Conservation (phyloP, 2,329 filamentous ascomycete genomes). For the Arthrobotrys conoides region DNA sequence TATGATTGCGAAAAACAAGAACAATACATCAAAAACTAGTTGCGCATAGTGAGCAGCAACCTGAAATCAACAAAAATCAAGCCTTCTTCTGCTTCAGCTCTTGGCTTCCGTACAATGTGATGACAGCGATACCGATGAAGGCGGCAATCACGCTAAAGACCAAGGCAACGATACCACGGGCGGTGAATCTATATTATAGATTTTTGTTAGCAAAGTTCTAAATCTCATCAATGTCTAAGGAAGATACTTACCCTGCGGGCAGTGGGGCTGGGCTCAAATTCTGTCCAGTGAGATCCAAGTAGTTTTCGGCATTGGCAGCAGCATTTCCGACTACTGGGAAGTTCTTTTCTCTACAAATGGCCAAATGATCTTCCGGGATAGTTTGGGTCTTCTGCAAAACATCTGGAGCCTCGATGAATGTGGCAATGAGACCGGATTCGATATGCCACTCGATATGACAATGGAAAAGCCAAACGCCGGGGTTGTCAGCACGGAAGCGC, state of each 20-base stretch:
- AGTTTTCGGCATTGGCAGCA: constrained; percentile 77
- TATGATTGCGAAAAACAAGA: constrained; percentile 14
- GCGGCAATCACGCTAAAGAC: constrained; percentile 80
- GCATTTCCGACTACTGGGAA: constrained; percentile 78
- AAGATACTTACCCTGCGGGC: constrained; percentile 73
- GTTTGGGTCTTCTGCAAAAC: constrained; percentile 74
- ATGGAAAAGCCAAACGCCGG: constrained; percentile 72
- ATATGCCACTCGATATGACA: constrained; percentile 84
- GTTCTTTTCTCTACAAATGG: constrained; percentile 69
- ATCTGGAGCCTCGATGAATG: constrained; percentile 75
- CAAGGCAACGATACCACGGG: constrained; percentile 79
- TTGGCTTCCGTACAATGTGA: constrained; percentile 77
- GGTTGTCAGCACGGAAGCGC: constrained; percentile 77
- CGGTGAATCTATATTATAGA: constrained; percentile 72
- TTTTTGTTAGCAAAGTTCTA: background rate
- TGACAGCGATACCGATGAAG: constrained; percentile 76
- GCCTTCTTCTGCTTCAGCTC: constrained; percentile 60
- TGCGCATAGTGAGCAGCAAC: constrained; percentile 5
- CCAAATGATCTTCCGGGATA: constrained; percentile 75
- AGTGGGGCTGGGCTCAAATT: constrained; percentile 72
- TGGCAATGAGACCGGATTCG: constrained; percentile 76
- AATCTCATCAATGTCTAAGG: background rate
- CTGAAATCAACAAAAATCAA: constrained; percentile 10
- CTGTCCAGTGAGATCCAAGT: constrained; percentile 76
- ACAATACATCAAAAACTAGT: constrained; percentile 8